Conservation (phyloP, 495 filamentous ascomycete genomes). For the Staphylotrichum longicolle region DNA sequence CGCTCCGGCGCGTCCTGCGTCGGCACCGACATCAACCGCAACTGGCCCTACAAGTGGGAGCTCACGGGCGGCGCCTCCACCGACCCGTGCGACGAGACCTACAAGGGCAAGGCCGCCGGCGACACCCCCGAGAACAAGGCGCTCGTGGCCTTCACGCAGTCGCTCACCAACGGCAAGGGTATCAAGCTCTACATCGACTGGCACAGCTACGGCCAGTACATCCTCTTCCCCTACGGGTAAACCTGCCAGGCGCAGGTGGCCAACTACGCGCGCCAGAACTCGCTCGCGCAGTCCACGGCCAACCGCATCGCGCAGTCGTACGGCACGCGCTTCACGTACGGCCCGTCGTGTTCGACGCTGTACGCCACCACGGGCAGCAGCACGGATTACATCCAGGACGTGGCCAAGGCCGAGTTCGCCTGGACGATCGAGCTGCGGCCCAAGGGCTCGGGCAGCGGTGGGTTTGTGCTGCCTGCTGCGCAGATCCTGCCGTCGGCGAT, state of each 20-base stretch:
- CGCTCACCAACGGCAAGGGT: constrained; percentile 42
- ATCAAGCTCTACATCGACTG: constrained; percentile 61
- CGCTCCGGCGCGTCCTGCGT: constrained; percentile 46
- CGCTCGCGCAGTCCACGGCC: constrained; percentile 40
- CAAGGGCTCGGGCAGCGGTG: constrained; percentile 41
- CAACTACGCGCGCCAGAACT: constrained; percentile 49
- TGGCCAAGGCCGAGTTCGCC: constrained; percentile 50
- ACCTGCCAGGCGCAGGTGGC: constrained; percentile 37
- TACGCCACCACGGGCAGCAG: constrained; percentile 56
- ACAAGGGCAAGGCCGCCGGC: constrained; percentile 47
- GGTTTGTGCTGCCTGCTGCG: constrained; percentile 56
- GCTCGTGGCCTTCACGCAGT: constrained; percentile 42
- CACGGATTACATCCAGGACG: constrained; percentile 56
- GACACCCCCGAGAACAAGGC: constrained; percentile 52
- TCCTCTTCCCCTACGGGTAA: constrained; percentile 38
- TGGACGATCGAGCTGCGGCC: constrained; percentile 55
- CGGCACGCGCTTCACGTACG: constrained; percentile 49
- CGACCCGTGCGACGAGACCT: constrained; percentile 54
- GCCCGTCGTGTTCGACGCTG: constrained; percentile 58
- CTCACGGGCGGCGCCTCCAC: constrained; percentile 51
- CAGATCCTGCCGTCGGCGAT: constrained; percentile 53
- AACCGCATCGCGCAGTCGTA: constrained; percentile 47
- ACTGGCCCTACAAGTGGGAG: constrained; percentile 58
- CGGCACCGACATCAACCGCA: constrained; percentile 63
- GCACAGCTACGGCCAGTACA: constrained; percentile 56